Evolutionary conservation across 192 early-diverging fungal species (phyloP), one percentile per base, ranked within the genome.

Genomic region (Coemansia sp.): DNA sequence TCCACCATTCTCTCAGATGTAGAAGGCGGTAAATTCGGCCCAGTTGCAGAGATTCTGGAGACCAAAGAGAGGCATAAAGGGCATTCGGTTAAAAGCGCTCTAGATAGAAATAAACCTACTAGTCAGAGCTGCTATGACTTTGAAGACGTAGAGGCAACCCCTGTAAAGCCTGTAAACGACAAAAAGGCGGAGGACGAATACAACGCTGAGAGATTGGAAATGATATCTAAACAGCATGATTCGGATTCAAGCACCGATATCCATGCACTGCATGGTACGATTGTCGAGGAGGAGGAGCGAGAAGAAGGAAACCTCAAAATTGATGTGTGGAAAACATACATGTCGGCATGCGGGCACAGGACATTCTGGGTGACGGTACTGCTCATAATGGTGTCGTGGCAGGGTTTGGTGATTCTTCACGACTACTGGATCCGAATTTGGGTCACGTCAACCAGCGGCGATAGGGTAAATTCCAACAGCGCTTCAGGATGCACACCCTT

Each of bases 251-350:
- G 79, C 68, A 44, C 10, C 29, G 58, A 47, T 22, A 2, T 52
- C 15, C 31, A 57, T 0, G 38, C 29, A 20, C 19, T 68, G 57
- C 47, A 76, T 50, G 82, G 83, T 25, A 81, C 89, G 57, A 76
- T 97, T 29, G 88, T 92, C 47, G 65, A 86, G 41, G 89, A 91
- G 1, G 96, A 98, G 70, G 87, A 91, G 61, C 86, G 85, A 38
- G 89, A 84, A 10, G 79, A 81, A 9, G 95, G 95, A 0, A 67
- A 74, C 36, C 91, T 97, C 53, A 78, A 85, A 30, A 65, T 64
- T 38, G 63, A 65, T 6, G 87, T 95, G 7, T 98, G 94, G 84
- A 72, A 86, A 38, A 71, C 83, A 10, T 99, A 95, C 57, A 56
- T 88, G 31, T 44, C 45, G 11, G 87, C 90, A 1, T 84, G 87